Evolutionary conservation across 2,329 filamentous ascomycete species (phyloP), one percentile per base, ranked within the genome.

Genomic region (Colletotrichum lupini): DNA sequence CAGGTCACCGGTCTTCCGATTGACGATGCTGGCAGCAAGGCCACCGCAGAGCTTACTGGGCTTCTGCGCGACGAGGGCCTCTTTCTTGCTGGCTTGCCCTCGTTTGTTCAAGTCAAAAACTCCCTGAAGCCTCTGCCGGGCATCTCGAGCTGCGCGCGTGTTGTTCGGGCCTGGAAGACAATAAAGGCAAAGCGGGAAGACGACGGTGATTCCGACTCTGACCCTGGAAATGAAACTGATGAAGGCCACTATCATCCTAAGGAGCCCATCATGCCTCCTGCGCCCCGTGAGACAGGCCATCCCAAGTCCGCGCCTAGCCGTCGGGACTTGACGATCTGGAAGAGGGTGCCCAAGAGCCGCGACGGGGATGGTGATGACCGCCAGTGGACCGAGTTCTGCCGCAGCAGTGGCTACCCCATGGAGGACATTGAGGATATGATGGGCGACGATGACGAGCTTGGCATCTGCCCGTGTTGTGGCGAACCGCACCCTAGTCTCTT

Each of bases 61-160:
- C 84, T 90, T 78, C 78, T 90, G 67, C 88, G 85, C 74, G 86
- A 89, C 57, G 87, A 89, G 70, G 88, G 88, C 2, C 81, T 90
- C 11, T 84, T 87, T 46, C 80, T 89, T 22, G 85, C 86, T 56
- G 84, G 85, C 5, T 81, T 82, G 1, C 82, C 87, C 2, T 78
- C 83, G 1, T 87, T 84, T 71, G 76, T 88, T 3, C 83, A 83
- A 37, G 80, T 82, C 19, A 80, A 81, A 67, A 84, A 81, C 59
- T 74, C 80, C 24, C 76, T 90, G 28, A 82, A 83, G 53, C 75
- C 78, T 19, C 81, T 88, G 2, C 77, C 79, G 4, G 85, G 84
- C 5, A 80, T 80, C 30, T 76, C 76, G 37, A 86, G 85, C 79
- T 82, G 81, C 28, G 79, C 83, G 19, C 84, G 84, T 67, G 85